Conservation (phyloP, 371 early-diverging fungal genomes). For the Haplosporangium sp. region DNA sequence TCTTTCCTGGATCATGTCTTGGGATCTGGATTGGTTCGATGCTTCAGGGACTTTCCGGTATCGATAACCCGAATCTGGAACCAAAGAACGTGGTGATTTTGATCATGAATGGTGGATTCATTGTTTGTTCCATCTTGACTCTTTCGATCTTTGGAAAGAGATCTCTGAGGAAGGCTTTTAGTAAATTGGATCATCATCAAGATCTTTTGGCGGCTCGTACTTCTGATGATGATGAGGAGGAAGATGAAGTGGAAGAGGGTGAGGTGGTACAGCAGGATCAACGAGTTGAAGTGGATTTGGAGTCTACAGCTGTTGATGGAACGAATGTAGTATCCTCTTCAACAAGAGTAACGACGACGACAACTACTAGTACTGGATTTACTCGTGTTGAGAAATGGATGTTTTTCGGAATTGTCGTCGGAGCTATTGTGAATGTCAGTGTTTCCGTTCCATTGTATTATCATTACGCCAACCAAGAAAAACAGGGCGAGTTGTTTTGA, state of each 20-base stretch:
- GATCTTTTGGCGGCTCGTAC: background rate
- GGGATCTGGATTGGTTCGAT: constrained; percentile 59
- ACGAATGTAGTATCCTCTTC: background rate
- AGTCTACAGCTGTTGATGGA: background rate
- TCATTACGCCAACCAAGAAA: constrained; percentile 33
- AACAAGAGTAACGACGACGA: constrained; percentile 9
- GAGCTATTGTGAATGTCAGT: constrained; percentile 31
- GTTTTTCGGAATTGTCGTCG: constrained; percentile 28
- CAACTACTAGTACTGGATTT: constrained; percentile 25
- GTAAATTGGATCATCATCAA: constrained; percentile 38
- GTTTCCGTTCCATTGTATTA: constrained; percentile 50
- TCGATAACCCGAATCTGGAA: constrained; percentile 54
- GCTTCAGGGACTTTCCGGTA: constrained; percentile 54
- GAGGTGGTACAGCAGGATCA: background rate
- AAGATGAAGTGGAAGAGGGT: background rate
- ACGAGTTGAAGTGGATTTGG: background rate
- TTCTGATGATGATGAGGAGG: background rate
- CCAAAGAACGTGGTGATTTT: constrained; percentile 52
- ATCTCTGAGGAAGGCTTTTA: constrained; percentile 53
- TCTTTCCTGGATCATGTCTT: constrained; percentile 56
- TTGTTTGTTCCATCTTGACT: constrained; percentile 50
- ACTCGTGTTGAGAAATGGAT: constrained; percentile 48
- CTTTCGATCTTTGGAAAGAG: constrained; percentile 57
- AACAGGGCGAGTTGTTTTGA: background rate
- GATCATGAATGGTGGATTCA: constrained; percentile 54